Evolutionary conservation across 225 moss, liverwort and hornwort genomes (phyloP).

Genomic region (Pseudisothecium myosuroides): DNA sequence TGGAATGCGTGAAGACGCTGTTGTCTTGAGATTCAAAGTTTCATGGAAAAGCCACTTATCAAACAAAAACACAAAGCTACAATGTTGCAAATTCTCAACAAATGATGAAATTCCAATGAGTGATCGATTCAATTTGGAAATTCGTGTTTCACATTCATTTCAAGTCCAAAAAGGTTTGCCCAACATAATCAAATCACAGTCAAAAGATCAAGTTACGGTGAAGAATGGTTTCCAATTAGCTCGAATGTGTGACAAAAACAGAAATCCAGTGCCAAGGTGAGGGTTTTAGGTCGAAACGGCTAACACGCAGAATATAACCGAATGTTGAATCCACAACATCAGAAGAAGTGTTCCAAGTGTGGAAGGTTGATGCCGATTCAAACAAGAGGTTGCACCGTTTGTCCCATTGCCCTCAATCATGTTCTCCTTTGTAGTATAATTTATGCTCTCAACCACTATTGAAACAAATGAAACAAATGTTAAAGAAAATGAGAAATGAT

Average conservation of each 20-base stretch:
- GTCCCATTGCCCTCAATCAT: not conserved
- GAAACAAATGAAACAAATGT: not conserved
- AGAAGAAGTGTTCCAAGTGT: not conserved
- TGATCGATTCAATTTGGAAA: not conserved
- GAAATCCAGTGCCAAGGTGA: not conserved
- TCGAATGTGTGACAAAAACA: not conserved
- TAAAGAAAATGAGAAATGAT: not conserved
- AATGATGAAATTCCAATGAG: not conserved
- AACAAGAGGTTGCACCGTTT: not conserved
- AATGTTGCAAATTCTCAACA: not conserved
- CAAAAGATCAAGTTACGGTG: not conserved
- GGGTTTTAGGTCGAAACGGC: not conserved
- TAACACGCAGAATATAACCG: not conserved
- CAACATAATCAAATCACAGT: not conserved
- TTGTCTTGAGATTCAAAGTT: not conserved
- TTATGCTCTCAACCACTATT: not conserved
- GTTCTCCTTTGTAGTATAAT: not conserved
- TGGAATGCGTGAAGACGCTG: not conserved
- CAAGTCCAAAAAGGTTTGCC: not conserved
- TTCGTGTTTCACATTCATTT: not conserved
- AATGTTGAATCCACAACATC: not conserved
- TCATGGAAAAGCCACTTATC: not conserved
- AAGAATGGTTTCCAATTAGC: not conserved
- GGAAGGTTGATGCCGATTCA: not conserved
- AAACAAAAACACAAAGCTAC: not conserved